phyloP scores from a whole-genome alignment of 192 early-diverging fungal genomes.

The Piromyces sp. region DNA sequence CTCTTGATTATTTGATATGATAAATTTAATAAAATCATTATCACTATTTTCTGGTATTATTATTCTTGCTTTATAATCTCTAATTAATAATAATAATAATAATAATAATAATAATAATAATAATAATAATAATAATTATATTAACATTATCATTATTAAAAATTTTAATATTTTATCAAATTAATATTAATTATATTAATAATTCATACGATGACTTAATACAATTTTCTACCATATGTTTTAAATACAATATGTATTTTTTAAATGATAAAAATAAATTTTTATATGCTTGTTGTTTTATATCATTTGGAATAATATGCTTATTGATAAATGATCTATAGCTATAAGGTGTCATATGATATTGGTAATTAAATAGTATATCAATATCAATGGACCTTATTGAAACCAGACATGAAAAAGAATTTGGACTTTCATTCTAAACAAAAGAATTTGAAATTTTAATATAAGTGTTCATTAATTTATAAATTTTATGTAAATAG shows the following conservation, averaged over 20 bases:
- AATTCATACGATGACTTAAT: not conserved
- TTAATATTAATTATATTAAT: too few species aligned
- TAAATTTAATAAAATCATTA: not conserved
- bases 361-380: not conserved
- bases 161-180: too few species aligned
- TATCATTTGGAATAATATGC: not conserved
- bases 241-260: not conserved
- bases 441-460: too few species aligned
- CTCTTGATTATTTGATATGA: not conserved
- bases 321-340: not conserved
- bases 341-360: not conserved
- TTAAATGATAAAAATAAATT: not conserved
- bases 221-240: not conserved
- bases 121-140: too few species aligned
- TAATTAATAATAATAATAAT: not conserved
- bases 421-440: not conserved
- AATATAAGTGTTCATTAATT: too few species aligned
- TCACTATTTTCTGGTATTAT: not conserved
- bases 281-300: not conserved
- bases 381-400: not conserved
- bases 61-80: not conserved
- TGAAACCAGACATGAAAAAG: not conserved
- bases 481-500: too few species aligned
- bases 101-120: too few species aligned
- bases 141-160: too few species aligned